Evolutionary conservation across 257 asterid species (phyloP).

Genomic region (Dorcoceras hygrometricum): DNA sequence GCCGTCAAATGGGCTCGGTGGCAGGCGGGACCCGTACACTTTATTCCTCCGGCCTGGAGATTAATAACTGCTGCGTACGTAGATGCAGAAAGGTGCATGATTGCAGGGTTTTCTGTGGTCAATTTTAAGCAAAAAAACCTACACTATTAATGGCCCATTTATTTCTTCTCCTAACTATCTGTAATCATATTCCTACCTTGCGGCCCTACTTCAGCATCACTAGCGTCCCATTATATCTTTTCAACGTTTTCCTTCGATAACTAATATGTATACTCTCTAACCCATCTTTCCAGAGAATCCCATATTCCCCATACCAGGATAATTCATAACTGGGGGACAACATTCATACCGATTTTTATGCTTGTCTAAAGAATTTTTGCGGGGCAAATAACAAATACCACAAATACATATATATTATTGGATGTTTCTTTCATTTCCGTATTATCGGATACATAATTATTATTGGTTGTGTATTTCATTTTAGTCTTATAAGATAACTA

Average conservation of each 20-base stretch:
- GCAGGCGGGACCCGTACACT: background rate
- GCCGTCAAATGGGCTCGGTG: background rate
- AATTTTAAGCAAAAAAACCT: background rate
- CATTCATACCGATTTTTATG: background rate
- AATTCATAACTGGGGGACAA: background rate
- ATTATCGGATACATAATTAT: too few species aligned
- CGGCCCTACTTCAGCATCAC: slow-evolving; percentile 18
- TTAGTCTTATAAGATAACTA: too few species aligned
- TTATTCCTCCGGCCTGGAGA: background rate
- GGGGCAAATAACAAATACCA: too few species aligned
- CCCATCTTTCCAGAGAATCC: background rate
- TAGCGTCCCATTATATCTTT: slow-evolving; percentile 30
- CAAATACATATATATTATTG: too few species aligned
- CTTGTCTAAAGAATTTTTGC: too few species aligned
- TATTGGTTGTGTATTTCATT: too few species aligned
- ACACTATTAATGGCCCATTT: background rate
- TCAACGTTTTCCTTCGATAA: background rate
- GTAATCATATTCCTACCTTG: slow-evolving; percentile 10
- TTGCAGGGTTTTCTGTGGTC: background rate
- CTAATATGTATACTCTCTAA: background rate
- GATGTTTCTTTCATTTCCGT: too few species aligned
- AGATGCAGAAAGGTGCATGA: background rate
- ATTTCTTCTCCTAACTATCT: slow-evolving; percentile 4
- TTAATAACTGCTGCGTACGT: background rate
- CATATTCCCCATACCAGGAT: background rate